Evolutionary conservation across 345 rosid species (phyloP).

Genomic region (Mallotus nudiflorus): DNA sequence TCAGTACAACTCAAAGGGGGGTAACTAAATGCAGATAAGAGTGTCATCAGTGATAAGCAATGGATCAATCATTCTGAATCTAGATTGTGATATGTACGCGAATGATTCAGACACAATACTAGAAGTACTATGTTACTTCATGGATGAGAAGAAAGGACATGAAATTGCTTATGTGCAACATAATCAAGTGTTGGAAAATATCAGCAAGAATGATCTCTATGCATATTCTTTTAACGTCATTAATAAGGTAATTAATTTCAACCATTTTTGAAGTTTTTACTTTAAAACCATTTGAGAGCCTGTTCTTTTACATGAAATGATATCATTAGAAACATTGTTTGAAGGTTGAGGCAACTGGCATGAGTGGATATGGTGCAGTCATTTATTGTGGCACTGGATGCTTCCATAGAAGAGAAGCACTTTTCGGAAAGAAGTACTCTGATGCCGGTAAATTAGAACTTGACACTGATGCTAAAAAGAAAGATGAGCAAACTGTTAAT

Average conservation of each 20-base stretch:
- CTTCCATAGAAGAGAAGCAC: conserved; percentile 38
- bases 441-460: not conserved
- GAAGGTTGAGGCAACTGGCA: conserved; percentile 36
- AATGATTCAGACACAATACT: conserved; percentile 51
- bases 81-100: conserved; percentile 88
- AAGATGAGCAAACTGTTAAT: conserved; percentile 3
- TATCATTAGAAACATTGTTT: not conserved
- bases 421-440: conserved; percentile 31
- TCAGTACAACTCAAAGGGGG: too few relatives aligned
- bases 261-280: too few relatives aligned
- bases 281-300: too few relatives aligned
- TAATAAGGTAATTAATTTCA: conserved; percentile 26
- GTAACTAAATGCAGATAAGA: conserved; percentile 46
- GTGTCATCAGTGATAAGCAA: conserved; percentile 62
- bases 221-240: conserved; percentile 10
- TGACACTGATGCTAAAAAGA: not conserved
- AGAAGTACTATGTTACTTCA: conserved; percentile 70
- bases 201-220: conserved; percentile 41
- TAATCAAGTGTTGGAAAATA: conserved; percentile 37
- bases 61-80: conserved; percentile 53
- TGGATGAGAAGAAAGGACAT: conserved; percentile 46
- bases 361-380: conserved; percentile 33
- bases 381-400: conserved; percentile 41
- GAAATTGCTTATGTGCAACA: conserved; percentile 42
- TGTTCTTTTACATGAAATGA: too few relatives aligned